Evolutionary conservation across 805 yeast species (phyloP), one percentile per base, ranked within the genome.

Genomic region (Yarrowia porcina): DNA sequence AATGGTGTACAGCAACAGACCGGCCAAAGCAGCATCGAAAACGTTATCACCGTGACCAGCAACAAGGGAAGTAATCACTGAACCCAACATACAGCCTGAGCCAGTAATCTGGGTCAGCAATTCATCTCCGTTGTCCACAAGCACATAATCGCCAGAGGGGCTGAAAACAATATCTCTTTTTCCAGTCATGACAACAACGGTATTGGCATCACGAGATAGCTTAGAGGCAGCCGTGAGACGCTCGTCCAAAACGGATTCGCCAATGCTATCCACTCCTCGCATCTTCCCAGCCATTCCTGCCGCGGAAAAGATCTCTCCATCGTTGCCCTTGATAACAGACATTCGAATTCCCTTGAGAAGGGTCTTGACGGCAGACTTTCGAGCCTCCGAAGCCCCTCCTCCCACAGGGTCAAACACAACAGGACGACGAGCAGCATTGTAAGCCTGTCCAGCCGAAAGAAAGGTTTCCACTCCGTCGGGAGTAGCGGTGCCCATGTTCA

Each of bases 381-480:
- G 79, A 5, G 82, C 80, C 3, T 69, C 63, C 0, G 96, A 80
- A 0, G 97, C 97, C 27, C 96, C 96, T 39, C 87, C 90, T 0
- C 91, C 97, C n/a, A 91, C 97, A 0, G 97, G 97, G 72, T 91
- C 97, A 67, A 88, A 86, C 0, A 91, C 83, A 32, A 91, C 80
- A 3, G 89, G 92, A 47, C 80, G 77, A 2, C 82, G 82, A 13
- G 72, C 67, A 13, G 69, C 70, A 69, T 87, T 87, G 71, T 91
- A 90, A 0, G 80, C 82, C 10, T 71, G 70, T 18, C 87, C 72
- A 0, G 93, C 96, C 2, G 70, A 68, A 21, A 76, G 67, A 65
- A 82, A 82, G 63, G 79, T 75, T 0, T 73, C 74, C 65, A 83
- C 69, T 42, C 77, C 73, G 3, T 68, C 75, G 0, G 79, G 74